Evolutionary conservation across 2,329 filamentous ascomycete genomes (phyloP).

Genomic region (Ceratocystis huliohia): DNA sequence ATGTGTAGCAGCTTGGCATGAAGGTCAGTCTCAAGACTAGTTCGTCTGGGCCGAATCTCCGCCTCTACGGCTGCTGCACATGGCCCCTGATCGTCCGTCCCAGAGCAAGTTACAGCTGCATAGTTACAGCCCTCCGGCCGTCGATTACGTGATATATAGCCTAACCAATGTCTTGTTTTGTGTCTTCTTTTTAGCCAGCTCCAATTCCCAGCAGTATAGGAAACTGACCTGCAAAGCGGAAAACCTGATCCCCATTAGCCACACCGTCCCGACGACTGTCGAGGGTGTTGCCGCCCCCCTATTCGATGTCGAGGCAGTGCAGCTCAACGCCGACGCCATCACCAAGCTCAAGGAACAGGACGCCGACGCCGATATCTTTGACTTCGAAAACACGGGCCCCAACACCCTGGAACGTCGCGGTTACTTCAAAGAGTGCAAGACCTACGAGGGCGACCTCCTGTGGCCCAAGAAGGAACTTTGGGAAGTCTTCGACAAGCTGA

Average conservation of each 20-base stretch:
- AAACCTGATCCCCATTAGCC: constrained; percentile 8
- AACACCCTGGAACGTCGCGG: constrained; percentile 7
- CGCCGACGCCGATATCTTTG: constrained; percentile 15
- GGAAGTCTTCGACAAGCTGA: constrained; percentile 25
- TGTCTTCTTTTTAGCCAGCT: not conserved
- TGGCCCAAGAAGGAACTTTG: constrained; percentile 28
- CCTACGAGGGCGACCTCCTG: constrained; percentile 24
- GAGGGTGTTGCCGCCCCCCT: constrained; percentile 2
- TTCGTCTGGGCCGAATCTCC: not conserved
- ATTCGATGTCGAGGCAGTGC: constrained; percentile 13
- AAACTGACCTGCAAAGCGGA: constrained; percentile 17
- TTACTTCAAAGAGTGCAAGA: constrained; percentile 24
- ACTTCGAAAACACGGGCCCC: constrained; percentile 12
- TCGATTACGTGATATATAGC: not conserved
- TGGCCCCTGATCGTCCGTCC: not conserved
- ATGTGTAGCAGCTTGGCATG: not conserved
- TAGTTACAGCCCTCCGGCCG: constrained; percentile 3
- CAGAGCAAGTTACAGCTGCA: not conserved
- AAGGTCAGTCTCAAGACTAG: constrained; percentile 1
- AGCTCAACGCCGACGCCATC: constrained; percentile 12
- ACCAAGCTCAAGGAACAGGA: constrained; percentile 6
- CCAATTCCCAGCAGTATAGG: not conserved
- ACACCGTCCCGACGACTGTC: constrained; percentile 12
- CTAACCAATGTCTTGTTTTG: not conserved
- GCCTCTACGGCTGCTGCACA: not conserved